A percentile compares a stretch with the other conserved stretches of the same genome.
phyloP scores from a whole-genome alignment of 768 basidiomycete species.

The Rhizopogon roseolus region DNA sequence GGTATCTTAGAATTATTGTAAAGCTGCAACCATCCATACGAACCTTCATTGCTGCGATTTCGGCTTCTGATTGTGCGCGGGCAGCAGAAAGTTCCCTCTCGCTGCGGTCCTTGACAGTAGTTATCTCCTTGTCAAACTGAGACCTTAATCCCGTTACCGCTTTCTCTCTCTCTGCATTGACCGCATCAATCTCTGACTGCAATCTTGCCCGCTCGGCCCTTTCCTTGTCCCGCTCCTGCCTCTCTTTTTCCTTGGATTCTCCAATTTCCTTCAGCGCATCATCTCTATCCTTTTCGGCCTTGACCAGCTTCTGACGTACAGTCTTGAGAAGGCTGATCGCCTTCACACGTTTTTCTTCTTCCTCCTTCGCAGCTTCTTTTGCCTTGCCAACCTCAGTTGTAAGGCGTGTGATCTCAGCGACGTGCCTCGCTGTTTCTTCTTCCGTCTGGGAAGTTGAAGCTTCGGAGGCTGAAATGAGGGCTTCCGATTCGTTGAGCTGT shows the following conservation, averaged over 20 bases:
- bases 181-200: slow-evolving; percentile 58
- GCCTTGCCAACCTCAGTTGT: slow-evolving; percentile 57
- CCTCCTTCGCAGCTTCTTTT: slow-evolving; percentile 72
- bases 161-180: slow-evolving; percentile 60
- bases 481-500: slow-evolving; percentile 69
- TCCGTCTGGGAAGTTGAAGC: slow-evolving; percentile 42
- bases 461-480: slow-evolving; percentile 58
- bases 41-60: slow-evolving; percentile 73
- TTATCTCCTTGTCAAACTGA: slow-evolving; percentile 72
- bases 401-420: slow-evolving; percentile 54
- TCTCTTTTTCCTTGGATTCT: slow-evolving; percentile 47
- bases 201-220: slow-evolving; percentile 47
- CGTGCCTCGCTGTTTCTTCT: slow-evolving; percentile 44
- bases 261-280: slow-evolving; percentile 61
- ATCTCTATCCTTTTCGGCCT: slow-evolving; percentile 91
- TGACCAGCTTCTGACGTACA: slow-evolving; percentile 94
- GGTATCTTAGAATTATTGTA: slow-evolving; percentile 4
- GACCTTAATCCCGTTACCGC: slow-evolving; percentile 52
- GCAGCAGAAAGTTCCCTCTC: slow-evolving; percentile 70
- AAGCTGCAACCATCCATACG: slow-evolving; percentile 4
- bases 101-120: slow-evolving; percentile 52
- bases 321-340: slow-evolving; percentile 91
- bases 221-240: slow-evolving; percentile 40
- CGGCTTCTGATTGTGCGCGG: slow-evolving; percentile 73
- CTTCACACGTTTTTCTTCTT: slow-evolving; percentile 96